Evolutionary conservation across 352 stramenopile genomes (phyloP).

Genomic region (Phytophthora tentaculata): DNA sequence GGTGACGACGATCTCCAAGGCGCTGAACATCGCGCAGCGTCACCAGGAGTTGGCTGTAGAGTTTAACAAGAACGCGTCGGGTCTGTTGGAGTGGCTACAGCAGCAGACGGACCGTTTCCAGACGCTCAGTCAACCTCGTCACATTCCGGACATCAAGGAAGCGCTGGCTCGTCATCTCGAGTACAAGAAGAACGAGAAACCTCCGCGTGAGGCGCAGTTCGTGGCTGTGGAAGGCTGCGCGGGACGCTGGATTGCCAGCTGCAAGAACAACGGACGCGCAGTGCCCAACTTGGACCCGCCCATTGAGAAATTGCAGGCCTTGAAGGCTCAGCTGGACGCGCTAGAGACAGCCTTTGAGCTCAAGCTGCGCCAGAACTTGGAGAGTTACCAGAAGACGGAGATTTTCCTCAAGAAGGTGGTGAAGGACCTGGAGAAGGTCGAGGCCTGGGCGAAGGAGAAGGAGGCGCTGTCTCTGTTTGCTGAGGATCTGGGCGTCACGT

Average conservation of each 20-base stretch:
- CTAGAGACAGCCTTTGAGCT: slow-evolving; percentile 77
- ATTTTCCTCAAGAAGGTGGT: slow-evolving; percentile 84
- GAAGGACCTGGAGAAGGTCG: slow-evolving; percentile 88
- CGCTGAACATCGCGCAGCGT: slow-evolving; percentile 89
- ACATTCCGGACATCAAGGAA: slow-evolving; percentile 75
- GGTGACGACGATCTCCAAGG: slow-evolving; percentile 90
- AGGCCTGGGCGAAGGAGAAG: slow-evolving; percentile 84
- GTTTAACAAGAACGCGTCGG: slow-evolving; percentile 75
- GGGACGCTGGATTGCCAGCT: slow-evolving; percentile 84
- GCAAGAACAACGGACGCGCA: slow-evolving; percentile 87
- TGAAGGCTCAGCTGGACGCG: slow-evolving; percentile 73
- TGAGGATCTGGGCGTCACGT: slow-evolving; percentile 57
- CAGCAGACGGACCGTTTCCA: slow-evolving; percentile 78
- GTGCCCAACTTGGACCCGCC: slow-evolving; percentile 73
- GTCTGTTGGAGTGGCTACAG: slow-evolving; percentile 77
- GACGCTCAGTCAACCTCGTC: slow-evolving; percentile 67
- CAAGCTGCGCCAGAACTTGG: slow-evolving; percentile 73
- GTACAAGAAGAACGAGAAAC: slow-evolving; percentile 91
- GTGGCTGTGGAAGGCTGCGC: slow-evolving; percentile 81
- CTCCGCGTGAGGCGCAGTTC: slow-evolving; percentile 80
- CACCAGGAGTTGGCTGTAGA: slow-evolving; percentile 84
- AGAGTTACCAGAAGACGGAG: slow-evolving; percentile 87
- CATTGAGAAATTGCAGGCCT: slow-evolving; percentile 81
- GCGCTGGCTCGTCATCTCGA: slow-evolving; percentile 70
- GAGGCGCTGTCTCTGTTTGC: slow-evolving; percentile 74